Evolutionary conservation across 139 green algal genomes (phyloP).

Genomic region (Gonium pectorale): DNA sequence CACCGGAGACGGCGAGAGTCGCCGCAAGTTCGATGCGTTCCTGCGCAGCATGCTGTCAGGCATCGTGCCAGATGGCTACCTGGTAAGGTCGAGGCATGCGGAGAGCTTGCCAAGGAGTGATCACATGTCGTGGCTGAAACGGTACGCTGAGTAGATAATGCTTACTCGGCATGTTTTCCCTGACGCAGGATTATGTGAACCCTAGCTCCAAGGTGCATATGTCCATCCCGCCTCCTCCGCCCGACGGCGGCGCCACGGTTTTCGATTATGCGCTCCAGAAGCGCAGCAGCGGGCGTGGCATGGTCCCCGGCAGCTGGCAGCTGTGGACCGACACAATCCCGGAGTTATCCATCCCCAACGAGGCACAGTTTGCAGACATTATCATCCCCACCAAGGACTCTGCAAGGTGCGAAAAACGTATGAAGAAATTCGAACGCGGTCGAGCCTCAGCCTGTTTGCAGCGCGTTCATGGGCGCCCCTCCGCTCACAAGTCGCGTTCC

Average conservation of each 20-base stretch:
- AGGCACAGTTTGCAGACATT: constrained; percentile 73
- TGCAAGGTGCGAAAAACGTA: constrained; percentile 4
- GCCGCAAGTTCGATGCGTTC: constrained; percentile 73
- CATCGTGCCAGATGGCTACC: constrained; percentile 38
- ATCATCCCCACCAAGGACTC: constrained; percentile 82
- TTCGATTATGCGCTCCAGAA: constrained; percentile 74
- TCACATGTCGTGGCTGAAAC: too few relatives aligned
- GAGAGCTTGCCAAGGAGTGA: too few relatives aligned
- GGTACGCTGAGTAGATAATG: too few relatives aligned
- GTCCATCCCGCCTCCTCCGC: constrained; percentile 15
- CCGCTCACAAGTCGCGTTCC: too few relatives aligned
- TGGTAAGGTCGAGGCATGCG: too few relatives aligned
- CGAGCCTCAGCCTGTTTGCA: not conserved
- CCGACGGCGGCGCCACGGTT: constrained; percentile 55
- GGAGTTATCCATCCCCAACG: constrained; percentile 59
- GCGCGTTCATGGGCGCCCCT: too few relatives aligned
- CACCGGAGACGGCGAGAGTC: constrained; percentile 68
- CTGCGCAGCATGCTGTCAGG: constrained; percentile 53
- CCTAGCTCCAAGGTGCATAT: constrained; percentile 7
- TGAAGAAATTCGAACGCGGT: too few relatives aligned
- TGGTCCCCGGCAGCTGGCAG: constrained; percentile 55
- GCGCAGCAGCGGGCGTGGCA: constrained; percentile 4
- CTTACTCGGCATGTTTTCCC: too few relatives aligned
- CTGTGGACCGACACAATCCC: constrained; percentile 67
- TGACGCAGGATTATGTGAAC: constrained; percentile 38